These are phyloP conservation scores for Rhodotorula diobovata DNA, from an alignment of 768 basidiomycete species.

Conservation along the genomic window DNA sequence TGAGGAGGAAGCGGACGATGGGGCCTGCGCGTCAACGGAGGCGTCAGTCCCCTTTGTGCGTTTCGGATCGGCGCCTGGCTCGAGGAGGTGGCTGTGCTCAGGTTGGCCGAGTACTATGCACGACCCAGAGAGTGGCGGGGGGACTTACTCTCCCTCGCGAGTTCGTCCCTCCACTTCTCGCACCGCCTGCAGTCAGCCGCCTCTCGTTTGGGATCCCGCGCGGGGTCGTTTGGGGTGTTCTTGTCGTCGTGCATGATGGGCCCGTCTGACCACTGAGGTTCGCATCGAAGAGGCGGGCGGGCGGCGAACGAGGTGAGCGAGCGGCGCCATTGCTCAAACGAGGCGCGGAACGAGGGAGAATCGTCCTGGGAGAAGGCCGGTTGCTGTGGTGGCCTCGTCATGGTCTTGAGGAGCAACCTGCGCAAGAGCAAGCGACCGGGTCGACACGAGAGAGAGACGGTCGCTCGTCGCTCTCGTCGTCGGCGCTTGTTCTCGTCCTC, in stretches of 20 bases:
- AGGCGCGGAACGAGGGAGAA: conserved; percentile 19
- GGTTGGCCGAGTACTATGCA: neutral
- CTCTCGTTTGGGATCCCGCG: conserved; percentile 15
- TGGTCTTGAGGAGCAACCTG: too few relatives aligned
- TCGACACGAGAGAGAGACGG: neutral
- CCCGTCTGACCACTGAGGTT: conserved; percentile 23
- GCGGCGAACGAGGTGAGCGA: conserved; percentile 20
- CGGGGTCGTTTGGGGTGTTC: neutral
- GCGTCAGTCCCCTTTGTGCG: neutral
- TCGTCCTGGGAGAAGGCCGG: neutral
- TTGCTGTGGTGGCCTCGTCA: neutral
- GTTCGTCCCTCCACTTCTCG: conserved; percentile 64
- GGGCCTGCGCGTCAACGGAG: conserved; percentile 58
- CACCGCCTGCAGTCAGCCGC: conserved; percentile 49
- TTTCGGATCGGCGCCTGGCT: neutral
- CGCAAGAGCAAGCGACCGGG: too few relatives aligned
- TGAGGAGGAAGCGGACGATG: conserved; percentile 80
- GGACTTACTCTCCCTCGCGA: conserved; percentile 66
- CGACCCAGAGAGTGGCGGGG: neutral
- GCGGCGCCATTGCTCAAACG: conserved; percentile 22
- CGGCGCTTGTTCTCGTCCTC: neutral
- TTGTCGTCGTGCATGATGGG: conserved; percentile 19
- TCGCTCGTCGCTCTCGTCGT: neutral
- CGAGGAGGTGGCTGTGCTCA: neutral
- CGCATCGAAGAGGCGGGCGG: conserved; percentile 11